Percentiles rank a stretch among this genome's conserved stretches.
phyloP scores from a whole-genome alignment of 495 filamentous ascomycete genomes.

The Penicillium egyptiacum region DNA sequence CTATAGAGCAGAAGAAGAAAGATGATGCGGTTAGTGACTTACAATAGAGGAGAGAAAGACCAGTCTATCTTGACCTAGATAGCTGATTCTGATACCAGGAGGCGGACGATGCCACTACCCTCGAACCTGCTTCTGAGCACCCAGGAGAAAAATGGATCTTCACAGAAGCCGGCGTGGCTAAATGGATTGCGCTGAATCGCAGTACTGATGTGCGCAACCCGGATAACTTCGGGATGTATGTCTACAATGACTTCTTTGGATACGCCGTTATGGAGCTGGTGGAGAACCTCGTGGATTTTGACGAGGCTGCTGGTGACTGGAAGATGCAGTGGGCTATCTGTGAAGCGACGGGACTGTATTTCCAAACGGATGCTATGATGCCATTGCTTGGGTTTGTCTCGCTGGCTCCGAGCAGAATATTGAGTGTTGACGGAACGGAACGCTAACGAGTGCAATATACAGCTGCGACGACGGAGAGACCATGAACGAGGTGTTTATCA shows the following conservation, averaged over 20 bases:
- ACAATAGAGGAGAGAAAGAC: neutral
- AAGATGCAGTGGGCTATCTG: slow-evolving; percentile 38
- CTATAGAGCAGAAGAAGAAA: slow-evolving; percentile 1
- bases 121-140: neutral
- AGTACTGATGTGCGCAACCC: slow-evolving; percentile 25
- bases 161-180: neutral
- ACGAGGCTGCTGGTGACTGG: slow-evolving; percentile 30
- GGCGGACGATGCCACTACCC: neutral
- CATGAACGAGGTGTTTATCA: slow-evolving; percentile 11
- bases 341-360: slow-evolving; percentile 29
- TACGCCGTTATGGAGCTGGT: slow-evolving; percentile 42
- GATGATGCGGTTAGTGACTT: neutral
- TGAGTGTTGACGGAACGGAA: neutral
- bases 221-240: slow-evolving; percentile 42
- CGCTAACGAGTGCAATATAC: neutral
- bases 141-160: slow-evolving; percentile 3
- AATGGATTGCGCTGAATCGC: neutral
- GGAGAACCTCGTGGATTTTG: slow-evolving; percentile 44
- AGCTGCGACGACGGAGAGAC: slow-evolving; percentile 29
- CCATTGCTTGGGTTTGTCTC: slow-evolving; percentile 17
- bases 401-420: neutral
- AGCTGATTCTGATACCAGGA: neutral
- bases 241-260: slow-evolving; percentile 39
- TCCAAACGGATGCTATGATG: slow-evolving; percentile 11
- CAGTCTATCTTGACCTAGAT: neutral